A percentile compares a stretch with the other conserved stretches of the same genome.
These are phyloP conservation scores for Thielaviopsis populi DNA, from an alignment of 2,329 filamentous ascomycete species.

Conservation along the genomic window DNA sequence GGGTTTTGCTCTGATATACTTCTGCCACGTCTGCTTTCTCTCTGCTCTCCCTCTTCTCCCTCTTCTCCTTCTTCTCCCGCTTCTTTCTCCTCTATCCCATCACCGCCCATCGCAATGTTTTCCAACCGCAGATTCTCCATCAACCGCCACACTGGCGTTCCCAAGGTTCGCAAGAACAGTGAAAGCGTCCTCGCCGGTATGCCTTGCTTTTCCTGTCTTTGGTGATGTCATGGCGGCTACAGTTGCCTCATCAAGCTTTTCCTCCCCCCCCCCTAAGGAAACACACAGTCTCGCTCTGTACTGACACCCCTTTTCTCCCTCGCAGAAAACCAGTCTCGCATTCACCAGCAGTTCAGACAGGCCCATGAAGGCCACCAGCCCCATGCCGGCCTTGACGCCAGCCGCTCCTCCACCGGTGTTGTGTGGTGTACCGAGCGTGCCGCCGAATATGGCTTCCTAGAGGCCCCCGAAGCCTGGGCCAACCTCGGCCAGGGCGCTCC, in stretches of 20 bases:
- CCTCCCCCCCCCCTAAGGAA: background rate
- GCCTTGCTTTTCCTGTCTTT: background rate
- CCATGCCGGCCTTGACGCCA: conserved; percentile 80
- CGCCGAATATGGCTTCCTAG: conserved; percentile 72
- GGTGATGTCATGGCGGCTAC: conserved; percentile 4
- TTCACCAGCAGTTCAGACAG: conserved; percentile 77
- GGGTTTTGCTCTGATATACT: background rate
- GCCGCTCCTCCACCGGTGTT: conserved; percentile 78
- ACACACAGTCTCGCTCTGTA: too few species aligned
- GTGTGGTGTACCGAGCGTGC: conserved; percentile 87
- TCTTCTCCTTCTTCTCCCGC: background rate
- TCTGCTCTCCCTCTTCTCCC: background rate
- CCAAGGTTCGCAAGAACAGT: conserved; percentile 27
- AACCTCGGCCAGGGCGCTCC: conserved; percentile 90
- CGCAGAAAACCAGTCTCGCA: conserved; percentile 64
- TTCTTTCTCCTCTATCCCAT: background rate
- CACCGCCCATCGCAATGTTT: conserved; percentile 29
- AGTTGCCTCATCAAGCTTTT: background rate
- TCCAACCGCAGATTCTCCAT: conserved; percentile 47
- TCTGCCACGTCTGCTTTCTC: background rate
- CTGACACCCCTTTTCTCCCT: background rate
- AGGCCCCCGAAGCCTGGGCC: conserved; percentile 71
- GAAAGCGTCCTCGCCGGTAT: conserved; percentile 15
- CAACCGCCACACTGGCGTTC: conserved; percentile 49
- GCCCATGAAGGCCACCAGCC: conserved; percentile 83